Evolutionary conservation across 192 early-diverging fungal genomes (phyloP).

Genomic region (Mycoemilia scoparia): DNA sequence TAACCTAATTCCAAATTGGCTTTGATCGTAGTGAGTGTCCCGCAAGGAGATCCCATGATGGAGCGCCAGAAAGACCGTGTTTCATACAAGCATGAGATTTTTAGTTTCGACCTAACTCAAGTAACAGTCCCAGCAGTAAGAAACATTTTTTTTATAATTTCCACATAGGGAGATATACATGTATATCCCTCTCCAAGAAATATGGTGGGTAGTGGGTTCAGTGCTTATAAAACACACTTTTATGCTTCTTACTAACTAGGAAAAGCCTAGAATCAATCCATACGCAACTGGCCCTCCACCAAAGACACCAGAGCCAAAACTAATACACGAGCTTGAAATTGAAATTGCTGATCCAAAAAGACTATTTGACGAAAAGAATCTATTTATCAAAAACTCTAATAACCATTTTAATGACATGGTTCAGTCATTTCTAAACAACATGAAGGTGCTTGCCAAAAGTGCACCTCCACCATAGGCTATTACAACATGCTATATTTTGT

Average conservation of each 20-base stretch:
- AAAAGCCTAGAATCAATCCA: slow-evolving; percentile 14
- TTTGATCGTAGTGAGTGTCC: background rate
- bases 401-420: slow-evolving; percentile 54
- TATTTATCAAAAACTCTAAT: slow-evolving; percentile 33
- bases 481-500: too few species aligned
- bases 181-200: too few species aligned
- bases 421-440: slow-evolving; percentile 60
- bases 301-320: slow-evolving; percentile 22
- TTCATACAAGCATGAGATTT: slow-evolving; percentile 66
- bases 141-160: background rate
- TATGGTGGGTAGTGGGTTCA: too few species aligned
- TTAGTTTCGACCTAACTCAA: slow-evolving; percentile 78
- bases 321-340: slow-evolving; percentile 69
- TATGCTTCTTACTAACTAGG: slow-evolving; percentile 3
- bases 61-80: slow-evolving; percentile 76
- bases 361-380: slow-evolving; percentile 41
- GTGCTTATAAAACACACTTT: slow-evolving; percentile 5
- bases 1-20: background rate
- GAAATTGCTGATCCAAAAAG: slow-evolving; percentile 45
- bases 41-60: slow-evolving; percentile 22
- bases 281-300: slow-evolving; percentile 21
- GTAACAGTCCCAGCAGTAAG: slow-evolving; percentile 31
- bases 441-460: slow-evolving; percentile 38
- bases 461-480: too few species aligned
- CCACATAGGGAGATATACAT: too few species aligned